These are phyloP conservation scores for Globisporangium echinulatum DNA, from an alignment of 352 stramenopile genomes.

Conservation along the genomic window DNA sequence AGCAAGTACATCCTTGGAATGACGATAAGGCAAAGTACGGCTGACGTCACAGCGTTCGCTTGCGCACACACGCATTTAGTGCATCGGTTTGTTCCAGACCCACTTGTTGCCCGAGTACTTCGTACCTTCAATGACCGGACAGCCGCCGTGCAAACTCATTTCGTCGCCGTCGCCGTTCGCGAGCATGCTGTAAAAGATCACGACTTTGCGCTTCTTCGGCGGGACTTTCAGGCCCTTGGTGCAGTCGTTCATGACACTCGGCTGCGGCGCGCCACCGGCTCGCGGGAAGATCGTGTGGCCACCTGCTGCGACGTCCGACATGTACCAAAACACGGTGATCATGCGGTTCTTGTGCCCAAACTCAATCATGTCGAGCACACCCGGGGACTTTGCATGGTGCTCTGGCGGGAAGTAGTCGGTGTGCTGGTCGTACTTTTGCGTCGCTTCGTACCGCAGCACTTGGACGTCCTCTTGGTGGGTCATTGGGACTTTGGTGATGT, in stretches of 20 bases:
- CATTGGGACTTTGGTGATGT: slow-evolving; percentile 54
- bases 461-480: slow-evolving; percentile 63
- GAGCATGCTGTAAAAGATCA: slow-evolving; percentile 81
- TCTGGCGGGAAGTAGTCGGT: slow-evolving; percentile 54
- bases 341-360: slow-evolving; percentile 78
- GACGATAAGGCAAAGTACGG: neutral
- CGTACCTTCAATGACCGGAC: slow-evolving; percentile 60
- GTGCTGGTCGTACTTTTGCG: slow-evolving; percentile 76
- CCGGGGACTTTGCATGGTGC: slow-evolving; percentile 29
- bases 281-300: slow-evolving; percentile 72
- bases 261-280: slow-evolving; percentile 35
- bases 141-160: slow-evolving; percentile 64
- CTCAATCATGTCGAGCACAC: slow-evolving; percentile 45
- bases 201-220: slow-evolving; percentile 67
- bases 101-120: slow-evolving; percentile 83
- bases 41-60: neutral
- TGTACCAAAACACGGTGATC: slow-evolving; percentile 86
- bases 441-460: slow-evolving; percentile 62
- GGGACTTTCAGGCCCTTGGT: slow-evolving; percentile 52
- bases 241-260: slow-evolving; percentile 49
- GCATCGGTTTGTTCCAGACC: slow-evolving; percentile 72
- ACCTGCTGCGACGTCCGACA: slow-evolving; percentile 69
- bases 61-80: neutral
- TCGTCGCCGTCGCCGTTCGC: slow-evolving; percentile 51
- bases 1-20: neutral